A percentile compares a stretch with the other conserved stretches of the same genome.
Conservation (phyloP, 495 filamentous ascomycete genomes). For the Penicillium waksmanii region DNA sequence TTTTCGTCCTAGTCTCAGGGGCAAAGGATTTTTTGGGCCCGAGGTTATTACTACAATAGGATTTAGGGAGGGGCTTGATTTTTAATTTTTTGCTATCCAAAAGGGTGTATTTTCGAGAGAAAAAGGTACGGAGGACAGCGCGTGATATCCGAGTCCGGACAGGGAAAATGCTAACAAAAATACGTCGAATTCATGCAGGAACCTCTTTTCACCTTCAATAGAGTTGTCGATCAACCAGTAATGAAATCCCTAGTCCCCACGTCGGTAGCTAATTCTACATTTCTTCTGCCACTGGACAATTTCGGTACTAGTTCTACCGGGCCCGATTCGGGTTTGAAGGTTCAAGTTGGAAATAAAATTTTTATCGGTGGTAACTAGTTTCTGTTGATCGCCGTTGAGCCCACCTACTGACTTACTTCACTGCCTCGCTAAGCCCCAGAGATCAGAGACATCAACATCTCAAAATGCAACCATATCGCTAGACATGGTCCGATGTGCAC, state of each 20-base stretch:
- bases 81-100: not conserved
- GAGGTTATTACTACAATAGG: conserved; percentile 3
- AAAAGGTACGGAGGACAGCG: not conserved
- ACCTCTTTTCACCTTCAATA: conserved; percentile 24
- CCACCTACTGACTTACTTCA: not conserved
- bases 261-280: conserved; percentile 25
- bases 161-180: not conserved
- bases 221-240: conserved; percentile 31
- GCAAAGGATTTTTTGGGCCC: not conserved
- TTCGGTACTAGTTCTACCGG: conserved; percentile 5
- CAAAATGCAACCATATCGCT: conserved; percentile 1
- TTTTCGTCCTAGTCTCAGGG: conserved; percentile 2
- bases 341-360: not conserved
- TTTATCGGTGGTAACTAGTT: not conserved
- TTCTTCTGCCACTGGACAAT: not conserved
- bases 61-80: not conserved
- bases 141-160: not conserved
- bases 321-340: not conserved
- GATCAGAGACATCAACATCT: conserved; percentile 12
- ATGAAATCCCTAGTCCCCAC: conserved; percentile 21
- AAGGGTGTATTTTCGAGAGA: conserved; percentile 1
- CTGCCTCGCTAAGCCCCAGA: conserved; percentile 13
- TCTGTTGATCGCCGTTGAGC: conserved; percentile 6
- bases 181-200: conserved; percentile 31
- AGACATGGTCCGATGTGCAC: conserved; percentile 1